Evolutionary conservation across 2,329 filamentous ascomycete genomes (phyloP).

Genomic region (Cryphonectria japonica): DNA sequence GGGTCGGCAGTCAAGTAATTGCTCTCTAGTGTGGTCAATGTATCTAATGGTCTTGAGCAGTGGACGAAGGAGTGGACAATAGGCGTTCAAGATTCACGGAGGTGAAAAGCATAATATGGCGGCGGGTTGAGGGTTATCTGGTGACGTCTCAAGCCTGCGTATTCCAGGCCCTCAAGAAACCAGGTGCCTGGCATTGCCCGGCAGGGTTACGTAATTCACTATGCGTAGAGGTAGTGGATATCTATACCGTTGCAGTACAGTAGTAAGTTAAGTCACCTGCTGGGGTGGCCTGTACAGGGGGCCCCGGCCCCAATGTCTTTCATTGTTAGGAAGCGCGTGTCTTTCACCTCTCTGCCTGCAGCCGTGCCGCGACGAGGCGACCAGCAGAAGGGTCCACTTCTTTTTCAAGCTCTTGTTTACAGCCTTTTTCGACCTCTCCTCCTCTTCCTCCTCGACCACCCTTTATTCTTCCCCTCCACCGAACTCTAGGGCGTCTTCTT

Average conservation of each 20-base stretch:
- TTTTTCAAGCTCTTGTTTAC: conserved; percentile 30
- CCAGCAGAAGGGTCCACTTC: conserved; percentile 8
- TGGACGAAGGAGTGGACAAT: background rate
- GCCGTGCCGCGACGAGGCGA: conserved; percentile 6
- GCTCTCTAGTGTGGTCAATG: background rate
- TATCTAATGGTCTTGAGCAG: background rate
- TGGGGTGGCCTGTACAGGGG: background rate
- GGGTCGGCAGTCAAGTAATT: background rate
- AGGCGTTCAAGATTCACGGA: background rate
- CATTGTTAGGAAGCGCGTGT: conserved; percentile 1
- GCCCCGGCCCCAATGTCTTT: background rate
- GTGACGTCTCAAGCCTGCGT: conserved; percentile 22
- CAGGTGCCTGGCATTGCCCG: conserved; percentile 1
- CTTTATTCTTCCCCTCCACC: background rate
- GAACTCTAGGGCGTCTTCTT: conserved; percentile 30
- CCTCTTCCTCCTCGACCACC: background rate
- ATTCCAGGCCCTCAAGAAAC: conserved; percentile 5
- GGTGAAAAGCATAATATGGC: background rate
- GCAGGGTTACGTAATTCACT: conserved; percentile 17
- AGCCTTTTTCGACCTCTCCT: conserved; percentile 10
- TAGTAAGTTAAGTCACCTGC: background rate
- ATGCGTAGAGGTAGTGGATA: background rate
- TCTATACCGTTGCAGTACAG: background rate
- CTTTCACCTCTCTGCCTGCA: background rate
- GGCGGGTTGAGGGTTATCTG: conserved; percentile 8